Evolutionary conservation across 2,329 filamentous ascomycete genomes (phyloP), one percentile per base, ranked within the genome.

Genomic region (Xylariomycetidae sp.): DNA sequence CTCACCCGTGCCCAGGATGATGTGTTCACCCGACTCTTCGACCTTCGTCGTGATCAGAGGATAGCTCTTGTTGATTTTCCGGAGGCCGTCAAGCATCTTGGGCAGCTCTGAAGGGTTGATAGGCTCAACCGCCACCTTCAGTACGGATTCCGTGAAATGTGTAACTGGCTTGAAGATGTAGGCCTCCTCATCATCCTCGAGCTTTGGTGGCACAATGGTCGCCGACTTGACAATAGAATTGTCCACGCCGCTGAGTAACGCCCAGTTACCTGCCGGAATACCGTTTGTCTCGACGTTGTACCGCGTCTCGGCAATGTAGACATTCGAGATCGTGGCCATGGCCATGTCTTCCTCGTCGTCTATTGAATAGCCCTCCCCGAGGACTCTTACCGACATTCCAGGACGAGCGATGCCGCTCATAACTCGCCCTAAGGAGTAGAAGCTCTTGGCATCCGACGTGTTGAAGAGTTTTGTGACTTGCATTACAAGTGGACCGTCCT

Each of bases 321-420:
- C 89, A 44, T 88, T 80, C 2, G 79, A 76, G 40, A 98, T 83
- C 0, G 82, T 90, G 18, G 87, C 87, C 52, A 79, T 71, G 0
- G 82, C 85, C 87, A 96, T 96, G 53, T 98, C 92, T 68, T 98
- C 92, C 55, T 96, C 89, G 45, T 98, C 92, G 47, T 98, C 92
- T 10, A 95, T 76, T 4, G 89, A 95, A 61, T 96, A 98, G 5
- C 85, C 85, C 57, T 98, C 92, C 30, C 92, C 92, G 1, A 98
- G 76, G 10, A 98, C 89, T 25, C 92, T 81, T 12, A 98, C 87
- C 47, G 86, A 79, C 52, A 83, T 74, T 13, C 85, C 85, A 14
- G 88, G 83, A 19, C 78, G 79, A 16, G 85, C 92, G 19, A 86
- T 92, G 35, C 92, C 92, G 52, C 90, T 95, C 70, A 96, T 75